Evolutionary conservation across 495 filamentous ascomycete genomes (phyloP).

Genomic region (Penicillium psychrofluorescens): DNA sequence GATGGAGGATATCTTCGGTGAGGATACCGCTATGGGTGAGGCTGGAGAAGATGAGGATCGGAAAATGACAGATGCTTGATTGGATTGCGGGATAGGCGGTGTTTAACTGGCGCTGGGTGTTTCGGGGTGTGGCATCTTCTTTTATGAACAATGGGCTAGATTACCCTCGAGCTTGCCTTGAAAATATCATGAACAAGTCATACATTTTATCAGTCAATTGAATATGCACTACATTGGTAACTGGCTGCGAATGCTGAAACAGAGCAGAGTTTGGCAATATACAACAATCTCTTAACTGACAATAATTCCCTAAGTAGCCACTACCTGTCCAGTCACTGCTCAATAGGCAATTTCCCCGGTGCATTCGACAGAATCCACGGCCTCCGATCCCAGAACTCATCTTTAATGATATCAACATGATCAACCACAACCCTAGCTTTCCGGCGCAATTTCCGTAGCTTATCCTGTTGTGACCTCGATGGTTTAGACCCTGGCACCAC

Average conservation of each 20-base stretch:
- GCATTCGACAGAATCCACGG: constrained; percentile 81
- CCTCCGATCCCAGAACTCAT: constrained; percentile 82
- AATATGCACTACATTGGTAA: no score
- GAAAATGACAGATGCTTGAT: constrained; percentile 44
- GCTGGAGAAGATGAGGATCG: constrained; percentile 33
- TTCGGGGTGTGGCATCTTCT: constrained; percentile 1
- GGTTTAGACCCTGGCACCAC: constrained; percentile 23
- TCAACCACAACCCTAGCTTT: constrained; percentile 74
- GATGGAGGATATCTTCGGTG: constrained; percentile 54
- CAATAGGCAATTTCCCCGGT: constrained; percentile 56
- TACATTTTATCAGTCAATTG: no score
- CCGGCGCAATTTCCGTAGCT: constrained; percentile 62
- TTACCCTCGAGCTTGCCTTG: no score
- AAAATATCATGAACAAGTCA: no score
- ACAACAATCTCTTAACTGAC: constrained; percentile 7
- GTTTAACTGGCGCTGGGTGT: constrained; percentile 21
- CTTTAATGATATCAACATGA: constrained; percentile 87
- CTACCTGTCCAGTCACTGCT: constrained; percentile 24
- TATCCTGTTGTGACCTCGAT: constrained; percentile 72
- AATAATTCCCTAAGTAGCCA: no score
- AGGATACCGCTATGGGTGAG: constrained; percentile 43
- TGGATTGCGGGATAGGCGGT: neutral
- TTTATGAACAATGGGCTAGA: neutral
- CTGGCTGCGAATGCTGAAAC: no score
- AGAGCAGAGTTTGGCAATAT: no score